Base-by-base conservation (phyloP, 2,329 filamentous ascomycete genomes). In the Talaromyces sp. region DNA sequence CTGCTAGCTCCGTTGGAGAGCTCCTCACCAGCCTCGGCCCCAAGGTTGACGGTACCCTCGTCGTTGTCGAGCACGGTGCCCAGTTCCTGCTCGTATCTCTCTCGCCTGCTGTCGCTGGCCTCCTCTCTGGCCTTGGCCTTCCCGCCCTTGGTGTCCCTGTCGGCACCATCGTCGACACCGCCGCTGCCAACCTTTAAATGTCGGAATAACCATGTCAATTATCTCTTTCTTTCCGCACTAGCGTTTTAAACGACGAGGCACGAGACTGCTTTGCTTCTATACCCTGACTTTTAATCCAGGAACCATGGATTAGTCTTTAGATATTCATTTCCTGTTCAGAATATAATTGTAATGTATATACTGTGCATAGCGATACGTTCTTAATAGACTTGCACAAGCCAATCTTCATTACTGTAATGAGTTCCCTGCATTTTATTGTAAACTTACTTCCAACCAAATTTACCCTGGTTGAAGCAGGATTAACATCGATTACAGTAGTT, bases 81-180 rank as follows among this genome's bases (percentile, higher is more conserved):
- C 58, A 62, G 1, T 60, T 62, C 55, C 62, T 69, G 11, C 65
- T 71, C 17, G 58, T 71, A 52, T 24, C 65, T 27, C 65, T 71
- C 53, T 62, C 63, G 21, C 64, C 68, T 58, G 50, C 61, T 11
- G 63, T 69, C 43, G 50, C 66, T n/a, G 58, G 56, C 38, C 66
- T 70, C 19, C 54, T 71, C 49, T 43, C 63, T 26, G 65, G 67
- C 26, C 66, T 71, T 24, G 64, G 64, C 49, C 69, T 71, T n/a
- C 68, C 68, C 43, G 55, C 38, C 52, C 60, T 73, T 41, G 71
- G 67, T 55, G 62, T 61, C 50, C 62, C 71, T n/a, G 61, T 73
- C 24, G 71, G 72, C 49, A 41, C 58, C 26, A 56, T 73, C 56
- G 61, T 74, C 60, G 63, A 66, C 54, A 59, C 62, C 9, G 51